Conservation (phyloP, 163 green algal genomes). For the Coccomyxa subellipsoidea region DNA sequence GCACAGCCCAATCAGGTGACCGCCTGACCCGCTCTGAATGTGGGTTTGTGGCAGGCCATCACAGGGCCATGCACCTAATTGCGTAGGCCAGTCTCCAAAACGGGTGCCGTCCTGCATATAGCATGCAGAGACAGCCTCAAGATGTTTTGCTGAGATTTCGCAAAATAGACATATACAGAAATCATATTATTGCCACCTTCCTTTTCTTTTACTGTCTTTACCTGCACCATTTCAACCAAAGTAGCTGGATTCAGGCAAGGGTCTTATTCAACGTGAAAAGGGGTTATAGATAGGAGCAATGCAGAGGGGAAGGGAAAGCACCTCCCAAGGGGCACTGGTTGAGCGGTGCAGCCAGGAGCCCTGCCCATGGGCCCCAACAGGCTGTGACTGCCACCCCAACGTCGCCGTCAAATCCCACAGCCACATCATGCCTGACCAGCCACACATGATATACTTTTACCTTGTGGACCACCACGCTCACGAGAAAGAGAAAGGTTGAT, state of each 20-base stretch:
- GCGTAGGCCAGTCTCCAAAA: neutral
- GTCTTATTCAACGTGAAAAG: too few species aligned
- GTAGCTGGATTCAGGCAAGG: too few species aligned
- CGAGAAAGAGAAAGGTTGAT: neutral
- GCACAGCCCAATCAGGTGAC: neutral
- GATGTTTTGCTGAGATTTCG: too few species aligned
- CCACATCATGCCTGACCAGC: neutral
- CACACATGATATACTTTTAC: neutral
- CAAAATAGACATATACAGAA: too few species aligned
- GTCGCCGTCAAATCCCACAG: neutral
- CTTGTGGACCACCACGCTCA: too few species aligned
- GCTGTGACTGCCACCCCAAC: neutral
- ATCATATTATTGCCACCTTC: too few species aligned
- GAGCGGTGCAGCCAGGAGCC: neutral
- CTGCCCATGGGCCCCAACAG: neutral
- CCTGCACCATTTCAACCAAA: neutral
- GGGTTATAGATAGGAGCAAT: too few species aligned
- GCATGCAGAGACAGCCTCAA: too few species aligned
- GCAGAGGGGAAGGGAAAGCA: neutral
- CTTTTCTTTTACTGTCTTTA: too few species aligned
- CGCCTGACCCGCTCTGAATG: neutral
- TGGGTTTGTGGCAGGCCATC: neutral
- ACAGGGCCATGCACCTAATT: neutral
- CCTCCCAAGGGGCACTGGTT: neutral
- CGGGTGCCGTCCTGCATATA: neutral